Conservation (phyloP, 2,329 filamentous ascomycete genomes). For the Bipolaris victoriae region DNA sequence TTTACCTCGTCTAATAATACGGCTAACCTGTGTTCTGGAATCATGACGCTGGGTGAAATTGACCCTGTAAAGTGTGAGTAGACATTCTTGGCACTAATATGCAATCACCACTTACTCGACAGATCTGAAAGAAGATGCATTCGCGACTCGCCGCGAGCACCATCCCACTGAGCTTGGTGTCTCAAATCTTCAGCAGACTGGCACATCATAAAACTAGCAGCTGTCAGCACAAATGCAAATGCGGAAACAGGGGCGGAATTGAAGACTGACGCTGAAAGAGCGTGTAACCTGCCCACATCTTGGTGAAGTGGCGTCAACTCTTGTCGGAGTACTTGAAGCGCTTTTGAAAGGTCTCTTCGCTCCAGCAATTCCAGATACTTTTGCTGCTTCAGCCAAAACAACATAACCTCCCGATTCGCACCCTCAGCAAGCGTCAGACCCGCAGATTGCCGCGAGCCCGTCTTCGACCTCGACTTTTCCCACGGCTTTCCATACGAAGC, state of each 20-base stretch:
- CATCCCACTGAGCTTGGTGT: slow-evolving; percentile 82
- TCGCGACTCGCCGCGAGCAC: slow-evolving; percentile 75
- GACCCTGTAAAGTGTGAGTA: slow-evolving; percentile 63
- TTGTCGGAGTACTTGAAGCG: slow-evolving; percentile 80
- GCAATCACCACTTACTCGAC: slow-evolving; percentile 67
- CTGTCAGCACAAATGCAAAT: slow-evolving; percentile 25
- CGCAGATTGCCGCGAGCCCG: slow-evolving; percentile 45
- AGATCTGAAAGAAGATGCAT: slow-evolving; percentile 77
- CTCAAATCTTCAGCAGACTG: slow-evolving; percentile 77
- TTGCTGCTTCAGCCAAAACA: slow-evolving; percentile 87
- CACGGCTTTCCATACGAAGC: slow-evolving; percentile 43
- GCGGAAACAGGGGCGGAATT: neutral
- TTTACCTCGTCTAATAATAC: slow-evolving; percentile 84
- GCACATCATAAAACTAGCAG: slow-evolving; percentile 81
- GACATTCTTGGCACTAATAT: neutral
- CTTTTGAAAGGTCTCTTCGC: slow-evolving; percentile 71
- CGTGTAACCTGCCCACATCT: slow-evolving; percentile 77
- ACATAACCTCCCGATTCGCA: slow-evolving; percentile 79
- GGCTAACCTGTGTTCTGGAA: slow-evolving; percentile 87
- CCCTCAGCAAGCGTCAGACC: slow-evolving; percentile 77
- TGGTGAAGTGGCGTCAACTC: slow-evolving; percentile 87
- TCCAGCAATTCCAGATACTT: slow-evolving; percentile 94
- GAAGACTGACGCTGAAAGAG: slow-evolving; percentile 70
- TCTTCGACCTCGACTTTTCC: slow-evolving; percentile 35
- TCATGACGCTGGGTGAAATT: slow-evolving; percentile 96